A percentile compares a stretch with the other conserved stretches of the same genome.
These are phyloP conservation scores for Rhodosporidiobolus odoratus DNA, from an alignment of 768 basidiomycete genomes.

Conservation along the genomic window DNA sequence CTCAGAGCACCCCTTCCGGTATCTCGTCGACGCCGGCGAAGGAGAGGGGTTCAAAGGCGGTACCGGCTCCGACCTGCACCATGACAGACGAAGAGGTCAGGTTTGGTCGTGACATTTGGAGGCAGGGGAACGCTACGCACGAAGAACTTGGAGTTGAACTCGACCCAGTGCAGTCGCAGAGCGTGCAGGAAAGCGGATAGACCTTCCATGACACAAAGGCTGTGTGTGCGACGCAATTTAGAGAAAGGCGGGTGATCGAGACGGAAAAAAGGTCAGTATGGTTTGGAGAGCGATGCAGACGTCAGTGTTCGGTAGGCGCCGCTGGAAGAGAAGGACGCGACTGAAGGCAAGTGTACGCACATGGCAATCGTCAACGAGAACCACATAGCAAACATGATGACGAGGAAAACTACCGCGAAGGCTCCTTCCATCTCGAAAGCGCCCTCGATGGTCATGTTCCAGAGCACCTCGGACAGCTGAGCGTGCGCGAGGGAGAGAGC, in stretches of 20 bases:
- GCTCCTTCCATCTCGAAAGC: constrained; percentile 50
- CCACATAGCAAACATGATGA: constrained; percentile 75
- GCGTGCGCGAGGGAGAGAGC: constrained; percentile 96
- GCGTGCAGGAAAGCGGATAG: constrained; percentile 94
- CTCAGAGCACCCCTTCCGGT: constrained; percentile 16
- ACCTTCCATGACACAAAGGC: constrained; percentile 96
- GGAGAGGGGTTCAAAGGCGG: constrained; percentile 82
- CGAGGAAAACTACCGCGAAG: constrained; percentile 55
- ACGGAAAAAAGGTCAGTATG: background rate
- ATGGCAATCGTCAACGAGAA: constrained; percentile 62
- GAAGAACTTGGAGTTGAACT: constrained; percentile 70
- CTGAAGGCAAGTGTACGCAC: constrained; percentile 21
- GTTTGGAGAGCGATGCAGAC: too few species aligned
- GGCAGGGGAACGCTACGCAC: constrained; percentile 40
- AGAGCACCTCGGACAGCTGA: constrained; percentile 89
- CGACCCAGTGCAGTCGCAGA: constrained; percentile 91
- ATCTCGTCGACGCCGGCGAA: constrained; percentile 57
- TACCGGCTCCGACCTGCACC: constrained; percentile 88
- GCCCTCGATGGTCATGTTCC: constrained; percentile 49
- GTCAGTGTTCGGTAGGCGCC: too few species aligned
- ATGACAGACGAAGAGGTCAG: constrained; percentile 66
- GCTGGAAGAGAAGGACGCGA: too few species aligned
- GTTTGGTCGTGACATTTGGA: constrained; percentile 61
- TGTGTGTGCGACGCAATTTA: constrained; percentile 35
- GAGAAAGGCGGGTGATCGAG: background rate